phyloP scores from a whole-genome alignment of 768 basidiomycete species.

The Melanogaster broomeanus region DNA sequence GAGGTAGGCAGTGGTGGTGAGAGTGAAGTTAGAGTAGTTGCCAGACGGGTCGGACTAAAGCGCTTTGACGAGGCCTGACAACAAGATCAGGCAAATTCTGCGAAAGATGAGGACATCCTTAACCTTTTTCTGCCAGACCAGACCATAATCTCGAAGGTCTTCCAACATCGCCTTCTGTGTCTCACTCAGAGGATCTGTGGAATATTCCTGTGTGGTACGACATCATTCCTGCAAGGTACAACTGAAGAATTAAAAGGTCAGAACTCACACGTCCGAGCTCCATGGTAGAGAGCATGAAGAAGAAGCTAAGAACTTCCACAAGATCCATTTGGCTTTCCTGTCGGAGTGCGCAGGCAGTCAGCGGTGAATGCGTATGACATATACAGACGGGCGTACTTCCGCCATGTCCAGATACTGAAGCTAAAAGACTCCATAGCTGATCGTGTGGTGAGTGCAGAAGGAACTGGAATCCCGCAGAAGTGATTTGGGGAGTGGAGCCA shows the following conservation, averaged over 20 bases:
- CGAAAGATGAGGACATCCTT: conserved; percentile 23
- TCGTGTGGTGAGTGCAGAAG: conserved; percentile 91
- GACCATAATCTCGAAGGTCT: conserved; percentile 92
- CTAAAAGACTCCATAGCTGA: conserved; percentile 92
- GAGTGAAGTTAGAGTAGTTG: conserved; percentile 92
- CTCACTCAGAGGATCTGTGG: conserved; percentile 73
- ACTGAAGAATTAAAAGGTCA: background rate
- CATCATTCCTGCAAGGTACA: conserved; percentile 3
- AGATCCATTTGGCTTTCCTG: conserved; percentile 90
- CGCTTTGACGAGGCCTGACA: conserved; percentile 67
- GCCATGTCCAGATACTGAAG: conserved; percentile 87
- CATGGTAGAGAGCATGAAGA: conserved; percentile 97
- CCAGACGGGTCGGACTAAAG: conserved; percentile 93
- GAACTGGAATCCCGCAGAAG: conserved; percentile 95
- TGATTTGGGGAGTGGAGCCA: conserved; percentile 72
- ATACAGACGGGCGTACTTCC: conserved; percentile 52
- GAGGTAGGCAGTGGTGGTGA: conserved; percentile 76
- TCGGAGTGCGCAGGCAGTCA: conserved; percentile 13
- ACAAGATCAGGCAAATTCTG: conserved; percentile 9
- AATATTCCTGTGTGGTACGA: conserved; percentile 70
- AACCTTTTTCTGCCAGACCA: conserved; percentile 86
- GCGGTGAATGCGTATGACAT: conserved; percentile 5
- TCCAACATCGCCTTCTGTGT: conserved; percentile 87
- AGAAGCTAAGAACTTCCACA: conserved; percentile 89
- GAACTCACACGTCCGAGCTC: conserved; percentile 81